Evolutionary conservation across 805 yeast genomes (phyloP).

Genomic region (Yarrowia sp.): DNA sequence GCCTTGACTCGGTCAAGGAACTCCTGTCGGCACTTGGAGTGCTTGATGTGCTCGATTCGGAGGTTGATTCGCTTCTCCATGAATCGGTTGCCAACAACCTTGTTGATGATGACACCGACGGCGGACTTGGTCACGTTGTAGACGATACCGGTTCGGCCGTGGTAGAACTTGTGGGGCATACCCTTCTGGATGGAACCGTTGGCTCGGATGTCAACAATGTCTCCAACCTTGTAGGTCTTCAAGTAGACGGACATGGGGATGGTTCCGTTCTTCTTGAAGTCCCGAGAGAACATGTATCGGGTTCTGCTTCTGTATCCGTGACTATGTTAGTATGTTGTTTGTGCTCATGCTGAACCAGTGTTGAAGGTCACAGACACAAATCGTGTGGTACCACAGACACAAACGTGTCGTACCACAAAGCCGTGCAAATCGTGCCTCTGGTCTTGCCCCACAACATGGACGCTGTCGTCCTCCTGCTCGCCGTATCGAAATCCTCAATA

Average conservation of each 20-base stretch:
- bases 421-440: too few relatives aligned
- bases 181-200: constrained; percentile 99
- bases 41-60: constrained; percentile 98
- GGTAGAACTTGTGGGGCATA: constrained; percentile 99
- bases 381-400: too few relatives aligned
- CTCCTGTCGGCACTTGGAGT: constrained; percentile 99
- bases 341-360: too few relatives aligned
- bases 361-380: too few relatives aligned
- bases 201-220: constrained; percentile 98
- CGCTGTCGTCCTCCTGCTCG: neutral
- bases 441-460: neutral
- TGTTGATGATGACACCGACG: constrained; percentile 97
- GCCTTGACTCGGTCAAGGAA: constrained; percentile 97
- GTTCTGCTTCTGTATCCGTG: constrained; percentile 99
- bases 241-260: constrained; percentile 94
- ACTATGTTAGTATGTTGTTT: neutral
- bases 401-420: too few relatives aligned
- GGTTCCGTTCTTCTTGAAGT: constrained; percentile 96
- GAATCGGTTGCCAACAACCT: constrained; percentile 99
- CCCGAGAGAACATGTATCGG: constrained; percentile 99
- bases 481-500: neutral
- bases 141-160: constrained; percentile 99
- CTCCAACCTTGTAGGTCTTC: constrained; percentile 98
- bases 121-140: constrained; percentile 98
- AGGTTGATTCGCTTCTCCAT: constrained; percentile 97